Percentiles rank a stretch among this genome's conserved stretches.
Evolutionary conservation across 495 filamentous ascomycete species (phyloP).

Genomic region (Platismatia glauca): DNA sequence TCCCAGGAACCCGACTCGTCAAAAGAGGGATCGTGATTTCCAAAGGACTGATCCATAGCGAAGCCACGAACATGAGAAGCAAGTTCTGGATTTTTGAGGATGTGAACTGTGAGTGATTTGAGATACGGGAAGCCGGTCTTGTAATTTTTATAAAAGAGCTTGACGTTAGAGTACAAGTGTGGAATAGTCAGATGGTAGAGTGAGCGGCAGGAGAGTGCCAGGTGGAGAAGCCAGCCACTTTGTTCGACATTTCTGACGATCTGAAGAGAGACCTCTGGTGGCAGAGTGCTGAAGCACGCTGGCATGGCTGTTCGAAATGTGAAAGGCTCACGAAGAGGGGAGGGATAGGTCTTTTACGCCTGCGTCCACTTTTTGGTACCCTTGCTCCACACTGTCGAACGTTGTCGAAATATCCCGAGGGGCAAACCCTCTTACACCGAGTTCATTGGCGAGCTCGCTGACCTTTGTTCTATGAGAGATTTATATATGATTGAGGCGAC

Average conservation of each 20-base stretch:
- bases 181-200: neutral
- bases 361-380: too few relatives aligned
- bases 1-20: too few relatives aligned
- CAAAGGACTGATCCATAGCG: neutral
- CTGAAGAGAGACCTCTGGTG: neutral
- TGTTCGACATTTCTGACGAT: too few relatives aligned
- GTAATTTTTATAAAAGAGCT: neutral
- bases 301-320: neutral
- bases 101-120: neutral
- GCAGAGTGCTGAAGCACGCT: neutral
- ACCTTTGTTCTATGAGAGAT: too few relatives aligned
- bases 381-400: too few relatives aligned
- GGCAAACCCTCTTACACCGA: too few relatives aligned
- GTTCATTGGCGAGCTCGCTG: too few relatives aligned
- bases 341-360: too few relatives aligned
- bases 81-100: neutral
- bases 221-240: too few relatives aligned
- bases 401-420: too few relatives aligned
- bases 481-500: too few relatives aligned
- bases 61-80: neutral
- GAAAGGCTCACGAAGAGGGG: too few relatives aligned
- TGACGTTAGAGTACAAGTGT: neutral
- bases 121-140: neutral
- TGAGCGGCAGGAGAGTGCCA: neutral
- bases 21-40: neutral